These are phyloP conservation scores for Apostasia ramifera DNA, from an alignment of 106 monocot genomes.

Conservation along the genomic window DNA sequence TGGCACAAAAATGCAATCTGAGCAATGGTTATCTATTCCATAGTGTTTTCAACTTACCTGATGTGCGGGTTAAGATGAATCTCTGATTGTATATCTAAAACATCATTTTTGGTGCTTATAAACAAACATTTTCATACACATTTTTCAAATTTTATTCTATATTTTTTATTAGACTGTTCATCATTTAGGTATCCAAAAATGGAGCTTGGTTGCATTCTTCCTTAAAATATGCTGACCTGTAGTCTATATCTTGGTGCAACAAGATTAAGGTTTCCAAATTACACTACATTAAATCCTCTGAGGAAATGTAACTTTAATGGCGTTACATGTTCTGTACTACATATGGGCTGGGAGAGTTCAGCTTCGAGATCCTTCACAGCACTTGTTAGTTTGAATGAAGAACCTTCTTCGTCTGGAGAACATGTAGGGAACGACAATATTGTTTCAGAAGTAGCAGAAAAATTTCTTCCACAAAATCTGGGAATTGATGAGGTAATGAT, in stretches of 20 bases:
- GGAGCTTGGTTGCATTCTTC: constrained; percentile 5
- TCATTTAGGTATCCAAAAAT: constrained; percentile 14
- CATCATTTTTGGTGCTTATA: too few relatives aligned
- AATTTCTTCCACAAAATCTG: constrained; percentile 17
- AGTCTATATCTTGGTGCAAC: constrained; percentile 3
- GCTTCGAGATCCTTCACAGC: constrained; percentile 23
- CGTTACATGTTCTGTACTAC: constrained; percentile 14
- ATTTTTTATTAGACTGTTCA: not conserved
- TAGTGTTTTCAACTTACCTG: too few relatives aligned
- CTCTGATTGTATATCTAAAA: too few relatives aligned
- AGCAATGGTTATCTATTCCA: too few relatives aligned
- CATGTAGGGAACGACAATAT: constrained; percentile 13
- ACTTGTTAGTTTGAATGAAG: constrained; percentile 31
- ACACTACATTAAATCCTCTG: constrained; percentile 6
- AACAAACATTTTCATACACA: too few relatives aligned
- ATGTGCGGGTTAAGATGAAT: too few relatives aligned
- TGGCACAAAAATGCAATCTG: too few relatives aligned
- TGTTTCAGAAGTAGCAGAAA: constrained; percentile 18
- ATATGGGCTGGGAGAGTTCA: constrained; percentile 7
- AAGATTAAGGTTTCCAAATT: constrained; percentile 6
- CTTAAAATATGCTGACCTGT: not conserved
- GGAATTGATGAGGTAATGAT: constrained; percentile 40
- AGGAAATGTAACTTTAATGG: constrained; percentile 3
- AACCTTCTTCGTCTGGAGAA: constrained; percentile 12
- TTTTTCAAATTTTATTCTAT: too few relatives aligned